Evolutionary conservation across 2,329 filamentous ascomycete species (phyloP).

Genomic region (Colletotrichum melonis): DNA sequence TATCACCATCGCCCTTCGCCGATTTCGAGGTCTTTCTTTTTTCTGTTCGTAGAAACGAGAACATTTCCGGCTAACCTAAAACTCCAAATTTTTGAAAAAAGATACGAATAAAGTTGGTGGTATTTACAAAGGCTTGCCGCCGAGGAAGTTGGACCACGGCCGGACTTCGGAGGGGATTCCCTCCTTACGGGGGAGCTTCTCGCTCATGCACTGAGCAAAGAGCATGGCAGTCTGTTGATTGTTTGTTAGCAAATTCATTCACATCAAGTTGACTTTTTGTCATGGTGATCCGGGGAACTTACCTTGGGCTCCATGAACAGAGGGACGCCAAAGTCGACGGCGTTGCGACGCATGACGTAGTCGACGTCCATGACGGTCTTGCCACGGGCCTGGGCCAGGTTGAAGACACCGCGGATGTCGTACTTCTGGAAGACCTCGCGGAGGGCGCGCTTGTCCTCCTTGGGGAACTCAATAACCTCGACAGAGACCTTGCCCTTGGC

Average conservation of each 20-base stretch:
- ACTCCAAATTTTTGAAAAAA: constrained; percentile 3
- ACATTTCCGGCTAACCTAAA: constrained; percentile 17
- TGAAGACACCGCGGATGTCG: constrained; percentile 95
- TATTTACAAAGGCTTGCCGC: constrained; percentile 80
- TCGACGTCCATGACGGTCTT: constrained; percentile 91
- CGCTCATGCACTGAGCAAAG: constrained; percentile 96
- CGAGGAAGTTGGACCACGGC: constrained; percentile 95
- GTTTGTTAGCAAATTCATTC: constrained; percentile 43
- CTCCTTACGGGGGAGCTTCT: constrained; percentile 90
- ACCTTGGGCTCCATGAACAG: constrained; percentile 99
- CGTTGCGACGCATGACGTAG: constrained; percentile 98
- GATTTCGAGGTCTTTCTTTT: constrained; percentile 7
- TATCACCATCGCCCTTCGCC: constrained; percentile 1
- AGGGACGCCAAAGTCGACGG: constrained; percentile 97
- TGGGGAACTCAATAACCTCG: constrained; percentile 96
- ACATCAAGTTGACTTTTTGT: neutral
- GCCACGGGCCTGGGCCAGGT: constrained; percentile 85
- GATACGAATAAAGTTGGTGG: neutral
- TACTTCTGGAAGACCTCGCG: constrained; percentile 97
- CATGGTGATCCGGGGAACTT: constrained; percentile 38
- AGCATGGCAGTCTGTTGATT: constrained; percentile 84
- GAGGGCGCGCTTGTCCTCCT: constrained; percentile 92
- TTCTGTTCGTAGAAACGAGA: neutral
- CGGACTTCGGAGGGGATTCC: constrained; percentile 92
- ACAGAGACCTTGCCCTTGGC: constrained; percentile 77